Percentiles rank a stretch among this genome's conserved stretches.
phyloP scores from a whole-genome alignment of 2,329 filamentous ascomycete species.

The Colletotrichum caudatum region DNA sequence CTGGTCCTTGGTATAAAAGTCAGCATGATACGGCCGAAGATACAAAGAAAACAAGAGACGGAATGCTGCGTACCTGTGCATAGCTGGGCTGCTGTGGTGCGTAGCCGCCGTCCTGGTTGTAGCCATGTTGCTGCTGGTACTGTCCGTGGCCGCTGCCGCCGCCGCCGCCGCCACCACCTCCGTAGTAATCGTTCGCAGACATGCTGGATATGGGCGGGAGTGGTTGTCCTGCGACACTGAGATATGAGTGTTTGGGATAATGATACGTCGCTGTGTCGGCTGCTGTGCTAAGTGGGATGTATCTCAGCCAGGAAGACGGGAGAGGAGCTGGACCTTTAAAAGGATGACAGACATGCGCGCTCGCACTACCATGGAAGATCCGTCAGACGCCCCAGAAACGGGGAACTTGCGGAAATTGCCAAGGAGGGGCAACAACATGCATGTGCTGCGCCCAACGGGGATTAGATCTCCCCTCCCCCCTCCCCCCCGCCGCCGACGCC shows the following conservation, averaged over 20 bases:
- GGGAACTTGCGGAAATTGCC: slow-evolving; percentile 35
- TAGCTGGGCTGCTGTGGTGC: slow-evolving; percentile 44
- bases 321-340: slow-evolving; percentile 17
- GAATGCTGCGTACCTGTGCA: slow-evolving; percentile 45
- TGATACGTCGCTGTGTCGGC: not conserved
- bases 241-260: not conserved
- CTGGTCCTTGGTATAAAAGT: slow-evolving; percentile 27
- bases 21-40: not conserved
- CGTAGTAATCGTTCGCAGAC: slow-evolving; percentile 56
- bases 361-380: not conserved
- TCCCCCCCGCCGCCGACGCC: slow-evolving; percentile 9
- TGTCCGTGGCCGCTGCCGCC: slow-evolving; percentile 44
- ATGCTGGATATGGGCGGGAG: slow-evolving; percentile 44
- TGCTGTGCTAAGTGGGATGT: not conserved
- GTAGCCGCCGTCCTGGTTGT: slow-evolving; percentile 44
- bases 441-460: not conserved
- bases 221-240: not conserved
- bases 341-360: not conserved
- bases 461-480: too few species aligned
- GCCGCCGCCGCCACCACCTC: slow-evolving; percentile 46
- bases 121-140: slow-evolving; percentile 40
- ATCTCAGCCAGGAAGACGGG: not conserved
- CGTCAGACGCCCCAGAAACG: slow-evolving; percentile 13
- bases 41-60: not conserved
- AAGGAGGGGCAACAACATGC: slow-evolving; percentile 19